Base-by-base conservation (phyloP, 2,329 filamentous ascomycete species). In the Xylaria sp. region DNA sequence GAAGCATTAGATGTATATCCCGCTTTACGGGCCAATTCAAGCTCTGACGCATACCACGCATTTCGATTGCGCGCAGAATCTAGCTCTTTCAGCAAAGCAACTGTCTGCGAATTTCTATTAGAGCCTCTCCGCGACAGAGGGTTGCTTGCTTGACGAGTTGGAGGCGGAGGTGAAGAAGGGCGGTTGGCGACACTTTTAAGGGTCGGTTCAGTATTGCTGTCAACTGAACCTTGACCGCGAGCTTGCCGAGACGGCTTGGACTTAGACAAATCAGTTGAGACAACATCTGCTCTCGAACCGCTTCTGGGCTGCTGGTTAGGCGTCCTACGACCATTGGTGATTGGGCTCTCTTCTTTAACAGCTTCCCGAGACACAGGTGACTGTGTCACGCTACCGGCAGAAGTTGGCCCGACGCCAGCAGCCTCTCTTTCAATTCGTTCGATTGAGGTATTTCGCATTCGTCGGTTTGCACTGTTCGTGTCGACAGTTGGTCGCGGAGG, bases 1-100 rank as follows among this genome's bases (percentile, higher is more conserved):
- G 90, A 89, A 2, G 89, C 84, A 71, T 89, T 94, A 18, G 93
- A 88, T 7, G 89, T 86, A 77, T 98, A 99, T 5, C 96, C 96
- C 49, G 93, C 89, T 81, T 97, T 97, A 59, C 92, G 90, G 7
- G 96, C 97, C 71, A 99, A 84, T 67, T 97, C 94, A 55, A 99
- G 85, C 81, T 99, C 96, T 0, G 95, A 98, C 8, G 94, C 94
- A 80, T 97, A 98, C 96, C 96, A 99, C 0, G 95, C 95, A 81
- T 97, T 98, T 61, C 92, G 89, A 77, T 92, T 96, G 76, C 93
- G 93, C 3, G 91, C 88, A 9, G 90, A 86, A 78, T 99, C 95
- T 1, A 99, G 85, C 78, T 99, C 96, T 78, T 96, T 95, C 15
- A 93, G 85, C 13, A 98, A 80, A 0, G 92, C 90, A 71, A 93